Percentiles rank a stretch among this genome's conserved stretches.
Conservation (phyloP, 768 basidiomycete species). For the Leccinum pellstonianum region DNA sequence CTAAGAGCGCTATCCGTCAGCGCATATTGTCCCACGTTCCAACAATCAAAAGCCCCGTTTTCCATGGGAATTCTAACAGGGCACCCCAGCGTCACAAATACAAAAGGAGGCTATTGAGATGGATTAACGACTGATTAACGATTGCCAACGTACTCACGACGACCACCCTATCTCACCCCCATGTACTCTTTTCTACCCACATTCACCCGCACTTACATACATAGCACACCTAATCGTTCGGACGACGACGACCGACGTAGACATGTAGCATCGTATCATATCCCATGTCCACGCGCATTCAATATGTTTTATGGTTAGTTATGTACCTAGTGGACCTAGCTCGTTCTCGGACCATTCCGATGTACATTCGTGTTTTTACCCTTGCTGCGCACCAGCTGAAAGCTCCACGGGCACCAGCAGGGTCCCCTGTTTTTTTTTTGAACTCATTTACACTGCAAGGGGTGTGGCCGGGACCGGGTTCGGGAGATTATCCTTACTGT, state of each 20-base stretch:
- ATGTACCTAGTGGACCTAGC: background rate
- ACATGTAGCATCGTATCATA: background rate
- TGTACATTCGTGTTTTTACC: background rate
- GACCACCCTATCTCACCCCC: background rate
- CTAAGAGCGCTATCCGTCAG: conserved; percentile 14
- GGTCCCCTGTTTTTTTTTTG: background rate
- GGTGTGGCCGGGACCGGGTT: background rate
- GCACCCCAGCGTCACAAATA: background rate
- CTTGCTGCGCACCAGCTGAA: background rate
- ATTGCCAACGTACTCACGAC: background rate
- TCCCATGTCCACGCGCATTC: background rate
- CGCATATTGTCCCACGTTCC: no score
- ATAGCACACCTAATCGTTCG: background rate
- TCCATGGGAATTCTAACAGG: background rate
- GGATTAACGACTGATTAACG: background rate
- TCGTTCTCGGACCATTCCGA: background rate
- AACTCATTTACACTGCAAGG: background rate
- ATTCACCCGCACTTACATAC: background rate
- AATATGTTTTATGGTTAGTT: background rate
- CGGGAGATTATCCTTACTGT: background rate
- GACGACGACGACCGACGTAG: background rate
- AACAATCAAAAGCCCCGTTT: background rate
- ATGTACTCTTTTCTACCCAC: background rate
- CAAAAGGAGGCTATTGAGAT: background rate
- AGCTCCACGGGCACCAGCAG: background rate